Evolutionary conservation across 2,329 filamentous ascomycete genomes (phyloP), one percentile per base, ranked within the genome.

Genomic region (Alternaria incomplexa): DNA sequence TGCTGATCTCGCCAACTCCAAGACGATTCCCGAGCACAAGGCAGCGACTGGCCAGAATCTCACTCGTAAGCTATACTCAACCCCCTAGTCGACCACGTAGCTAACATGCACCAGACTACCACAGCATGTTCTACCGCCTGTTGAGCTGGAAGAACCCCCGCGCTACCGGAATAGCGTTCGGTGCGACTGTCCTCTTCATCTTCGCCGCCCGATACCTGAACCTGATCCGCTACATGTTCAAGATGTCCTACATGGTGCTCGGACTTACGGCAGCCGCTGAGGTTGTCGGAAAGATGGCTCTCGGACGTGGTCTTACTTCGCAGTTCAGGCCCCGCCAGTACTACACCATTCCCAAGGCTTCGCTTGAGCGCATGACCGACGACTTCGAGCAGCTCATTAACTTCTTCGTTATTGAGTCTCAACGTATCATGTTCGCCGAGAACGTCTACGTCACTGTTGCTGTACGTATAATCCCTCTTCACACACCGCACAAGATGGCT

Each of bases 361-460:
- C 86, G 52, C 82, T 89, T 36, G 88, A 90, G 77, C 85, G 84
- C 61, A 79, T 87, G 22, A 80, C 88, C 52, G 88, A 88, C 67
- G 88, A 90, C 75, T 75, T 89, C 13, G 87, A 88, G 77, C 87
- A 90, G 80, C 81, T 90, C 57, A 83, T 87, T 80, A 89, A 90
- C 82, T 90, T 90, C 81, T 88, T 90, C 79, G 84, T 90, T 69
- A 89, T 90, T 66, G 88, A 90, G 76, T 87, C 88, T 75, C 88
- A 90, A 82, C 85, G 88, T 62, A 84, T 90, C 66, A 77, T 90
- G 62, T 90, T 90, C 71, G 88, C 86, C 30, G 88, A 90, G 83
- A 90, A 90, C 71, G 82, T 89, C 58, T 83, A 85, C 62, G 86
- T 85, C 63, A 90, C 88, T 13, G 77, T 87, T 75, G 84, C 83